A percentile compares a stretch with the other conserved stretches of the same genome.
Evolutionary conservation across 768 basidiomycete species (phyloP).

Genomic region (Lentinula edodes): DNA sequence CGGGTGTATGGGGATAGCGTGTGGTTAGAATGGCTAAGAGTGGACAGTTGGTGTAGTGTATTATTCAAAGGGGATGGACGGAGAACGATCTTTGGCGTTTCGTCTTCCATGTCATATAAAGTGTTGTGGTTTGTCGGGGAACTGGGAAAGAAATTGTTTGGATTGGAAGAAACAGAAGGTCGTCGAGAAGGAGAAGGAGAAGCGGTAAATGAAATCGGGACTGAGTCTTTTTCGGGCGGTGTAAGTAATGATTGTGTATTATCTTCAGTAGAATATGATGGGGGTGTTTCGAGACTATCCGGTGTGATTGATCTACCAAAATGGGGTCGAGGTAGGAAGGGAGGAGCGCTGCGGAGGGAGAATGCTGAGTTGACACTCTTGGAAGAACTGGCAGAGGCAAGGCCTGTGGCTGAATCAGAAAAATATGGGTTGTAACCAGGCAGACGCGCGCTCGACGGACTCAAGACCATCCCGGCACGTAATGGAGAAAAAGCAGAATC

Average conservation of each 20-base stretch:
- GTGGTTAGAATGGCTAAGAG: slow-evolving; percentile 84
- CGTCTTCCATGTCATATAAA: slow-evolving; percentile 21
- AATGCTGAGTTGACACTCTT: slow-evolving; percentile 15
- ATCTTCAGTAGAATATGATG: slow-evolving; percentile 44
- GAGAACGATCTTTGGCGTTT: slow-evolving; percentile 54
- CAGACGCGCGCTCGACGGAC: background rate
- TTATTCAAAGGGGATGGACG: slow-evolving; percentile 63
- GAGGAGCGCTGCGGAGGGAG: slow-evolving; percentile 20
- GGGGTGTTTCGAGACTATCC: slow-evolving; percentile 45
- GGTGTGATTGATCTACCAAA: slow-evolving; percentile 37
- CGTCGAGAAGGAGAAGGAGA: slow-evolving; percentile 20
- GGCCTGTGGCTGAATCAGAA: slow-evolving; percentile 7
- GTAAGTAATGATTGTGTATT: slow-evolving; percentile 27
- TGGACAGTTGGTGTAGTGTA: slow-evolving; percentile 80
- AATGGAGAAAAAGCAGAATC: background rate
- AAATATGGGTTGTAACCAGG: slow-evolving; percentile 9
- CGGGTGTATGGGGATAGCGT: slow-evolving; percentile 93
- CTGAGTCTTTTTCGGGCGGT: slow-evolving; percentile 3
- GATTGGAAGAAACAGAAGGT: slow-evolving; percentile 11
- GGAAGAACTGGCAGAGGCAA: slow-evolving; percentile 14
- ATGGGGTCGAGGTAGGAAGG: slow-evolving; percentile 16
- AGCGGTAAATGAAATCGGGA: slow-evolving; percentile 40
- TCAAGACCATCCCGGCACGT: background rate
- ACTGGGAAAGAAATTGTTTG: slow-evolving; percentile 1
- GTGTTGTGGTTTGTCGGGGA: slow-evolving; percentile 13